phyloP scores from a whole-genome alignment of 148 eudicot genomes.

The Silene uniflora region DNA sequence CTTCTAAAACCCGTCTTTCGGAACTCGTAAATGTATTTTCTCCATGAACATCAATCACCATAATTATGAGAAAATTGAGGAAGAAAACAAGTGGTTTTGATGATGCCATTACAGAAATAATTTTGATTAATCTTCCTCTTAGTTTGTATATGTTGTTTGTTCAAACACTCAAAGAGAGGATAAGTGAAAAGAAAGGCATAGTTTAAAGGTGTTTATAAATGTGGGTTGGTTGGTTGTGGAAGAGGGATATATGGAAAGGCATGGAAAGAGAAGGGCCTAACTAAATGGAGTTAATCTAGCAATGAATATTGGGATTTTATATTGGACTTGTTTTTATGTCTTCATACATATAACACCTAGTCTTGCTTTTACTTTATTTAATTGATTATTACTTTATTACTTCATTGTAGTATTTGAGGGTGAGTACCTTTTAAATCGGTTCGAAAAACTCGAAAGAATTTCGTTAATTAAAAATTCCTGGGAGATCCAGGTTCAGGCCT shows the following conservation, averaged over 20 bases:
- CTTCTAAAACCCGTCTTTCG: background rate
- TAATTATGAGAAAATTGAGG: slow-evolving; percentile 11
- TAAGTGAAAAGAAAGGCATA: slow-evolving; percentile 6
- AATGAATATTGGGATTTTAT: slow-evolving; percentile 15
- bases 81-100: slow-evolving; percentile 7
- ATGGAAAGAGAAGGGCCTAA: slow-evolving; percentile 39
- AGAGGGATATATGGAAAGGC: slow-evolving; percentile 23
- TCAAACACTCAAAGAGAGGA: slow-evolving; percentile 7
- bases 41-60: slow-evolving; percentile 23
- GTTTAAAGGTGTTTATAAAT: slow-evolving; percentile 7
- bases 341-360: slow-evolving; percentile 28
- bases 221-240: background rate
- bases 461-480: no score
- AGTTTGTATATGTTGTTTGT: background rate
- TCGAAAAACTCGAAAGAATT: no score
- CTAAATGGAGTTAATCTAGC: slow-evolving; percentile 23
- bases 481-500: no score
- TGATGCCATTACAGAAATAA: slow-evolving; percentile 17
- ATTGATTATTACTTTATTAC: no score
- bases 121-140: background rate
- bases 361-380: no score
- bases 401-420: no score
- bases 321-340: background rate
- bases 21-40: background rate
- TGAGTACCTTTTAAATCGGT: no score